Evolutionary conservation across 1,139 yeast species (phyloP).

Genomic region (Candida sojae): DNA sequence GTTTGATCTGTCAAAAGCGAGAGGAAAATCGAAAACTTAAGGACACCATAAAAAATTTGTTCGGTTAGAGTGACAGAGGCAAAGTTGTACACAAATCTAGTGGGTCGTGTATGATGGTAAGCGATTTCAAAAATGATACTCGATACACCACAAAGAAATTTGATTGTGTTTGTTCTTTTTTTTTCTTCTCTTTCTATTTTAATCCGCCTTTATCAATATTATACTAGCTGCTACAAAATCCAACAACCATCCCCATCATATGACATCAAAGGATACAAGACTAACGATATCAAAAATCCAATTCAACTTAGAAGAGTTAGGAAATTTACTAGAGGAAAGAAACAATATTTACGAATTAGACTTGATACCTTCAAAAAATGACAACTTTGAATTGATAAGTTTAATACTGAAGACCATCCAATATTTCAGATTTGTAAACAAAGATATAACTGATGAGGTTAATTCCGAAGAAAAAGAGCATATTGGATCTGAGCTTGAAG

Average conservation of each 20-base stretch:
- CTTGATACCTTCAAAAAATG: conserved; percentile 53
- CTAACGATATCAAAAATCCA: conserved; percentile 17
- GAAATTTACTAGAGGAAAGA: conserved; percentile 51
- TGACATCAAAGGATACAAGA: conserved; percentile 16
- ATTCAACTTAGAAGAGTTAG: conserved; percentile 35
- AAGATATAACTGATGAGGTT: conserved; percentile 25
- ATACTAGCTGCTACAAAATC: background rate
- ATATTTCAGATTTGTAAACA: conserved; percentile 30
- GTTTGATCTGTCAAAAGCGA: too few relatives aligned
- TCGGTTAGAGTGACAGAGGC: too few relatives aligned
- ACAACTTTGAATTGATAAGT: conserved; percentile 52
- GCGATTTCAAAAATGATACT: too few relatives aligned
- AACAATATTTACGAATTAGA: conserved; percentile 44
- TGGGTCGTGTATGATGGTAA: too few relatives aligned
- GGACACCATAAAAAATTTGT: too few relatives aligned
- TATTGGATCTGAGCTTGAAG: conserved; percentile 17
- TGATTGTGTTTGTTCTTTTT: too few relatives aligned
- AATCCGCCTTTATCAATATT: background rate
- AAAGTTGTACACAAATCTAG: too few relatives aligned
- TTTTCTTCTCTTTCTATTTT: background rate
- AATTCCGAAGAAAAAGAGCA: conserved; percentile 6
- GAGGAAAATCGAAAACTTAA: too few relatives aligned
- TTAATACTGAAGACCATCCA: conserved; percentile 38
- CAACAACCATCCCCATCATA: background rate
- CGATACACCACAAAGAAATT: too few relatives aligned